Base-by-base conservation (phyloP, 164 flowering plant species). In the Magnolia officinalis region DNA sequence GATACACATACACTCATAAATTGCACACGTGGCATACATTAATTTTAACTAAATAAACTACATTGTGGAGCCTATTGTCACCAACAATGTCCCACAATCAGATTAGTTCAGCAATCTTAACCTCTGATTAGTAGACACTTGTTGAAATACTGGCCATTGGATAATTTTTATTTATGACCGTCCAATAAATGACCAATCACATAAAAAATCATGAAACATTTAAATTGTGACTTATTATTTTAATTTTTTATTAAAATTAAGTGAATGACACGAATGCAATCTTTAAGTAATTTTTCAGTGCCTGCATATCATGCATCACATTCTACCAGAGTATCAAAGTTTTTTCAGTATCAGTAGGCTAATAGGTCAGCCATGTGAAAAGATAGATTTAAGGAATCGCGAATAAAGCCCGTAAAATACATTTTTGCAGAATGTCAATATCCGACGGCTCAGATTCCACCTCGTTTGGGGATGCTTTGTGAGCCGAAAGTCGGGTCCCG, bases 281-380 rank as follows among this genome's bases (percentile, higher is more conserved):
- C 6, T 3, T 3, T 37, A 37, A 37, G 45, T 37, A 37, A 5
- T 37, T 37, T 37, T 37, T 37, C 45, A 37, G 45, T 37, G 45
- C 45, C 6, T 37, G 45, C 6, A 37, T 37, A 4, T 4, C 45
- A 55, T 55, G 61, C 61, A 11, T 11, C 6, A 37, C 45, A 37
- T 0, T 37, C 45, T 3, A 5, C 13, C 61, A 55, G 16, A 55
- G 61, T 55, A 55, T 55, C 61, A 55, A 55, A 55, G 61, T 16
- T 55, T 55, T 8, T 55, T 3, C 61, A 55, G 19, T 16, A 55
- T 55, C 61, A 14, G 18, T 16, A 55, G 61, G 18, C 61, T 16
- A 55, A 67, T 59, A 78, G 83, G 83, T 78, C 79, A 74, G 82
- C 80, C 85, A 81, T 83, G 80, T 77, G 81, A 65, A 78, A 59